A percentile compares a stretch with the other conserved stretches of the same genome.
Conservation (phyloP, 257 asterid species). For the Vinca minor region DNA sequence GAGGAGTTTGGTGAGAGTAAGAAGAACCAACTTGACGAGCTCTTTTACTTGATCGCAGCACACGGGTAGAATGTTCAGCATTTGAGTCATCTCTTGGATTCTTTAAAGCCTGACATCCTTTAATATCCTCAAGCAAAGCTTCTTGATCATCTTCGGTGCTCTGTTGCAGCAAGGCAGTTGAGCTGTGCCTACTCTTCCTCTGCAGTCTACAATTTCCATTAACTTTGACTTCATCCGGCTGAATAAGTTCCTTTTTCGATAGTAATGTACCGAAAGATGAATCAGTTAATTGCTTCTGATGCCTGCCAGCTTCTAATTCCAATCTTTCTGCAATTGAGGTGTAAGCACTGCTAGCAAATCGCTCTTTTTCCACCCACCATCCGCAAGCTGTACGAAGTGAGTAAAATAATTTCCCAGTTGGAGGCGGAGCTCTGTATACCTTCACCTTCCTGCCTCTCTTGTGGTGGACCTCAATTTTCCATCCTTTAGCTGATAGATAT, state of each 20-base stretch:
- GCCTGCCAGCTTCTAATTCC: slow-evolving; percentile 5
- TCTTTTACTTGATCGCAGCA: slow-evolving; percentile 47
- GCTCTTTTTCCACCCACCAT: slow-evolving; percentile 24
- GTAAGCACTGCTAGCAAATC: slow-evolving; percentile 8
- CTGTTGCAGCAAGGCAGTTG: slow-evolving; percentile 1
- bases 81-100: slow-evolving; percentile 19
- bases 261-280: slow-evolving; percentile 15
- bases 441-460: slow-evolving; percentile 25
- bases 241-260: slow-evolving; percentile 24
- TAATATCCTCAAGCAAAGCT: slow-evolving; percentile 25
- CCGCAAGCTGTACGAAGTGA: slow-evolving; percentile 53
- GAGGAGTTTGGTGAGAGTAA: slow-evolving; percentile 46
- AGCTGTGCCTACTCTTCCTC: slow-evolving; percentile 28
- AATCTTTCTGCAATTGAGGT: slow-evolving; percentile 19
- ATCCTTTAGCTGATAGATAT: slow-evolving; percentile 60
- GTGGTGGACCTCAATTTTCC: slow-evolving; percentile 28
- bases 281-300: slow-evolving; percentile 11
- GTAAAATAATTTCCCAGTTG: slow-evolving; percentile 32
- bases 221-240: slow-evolving; percentile 19
- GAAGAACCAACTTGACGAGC: slow-evolving; percentile 36
- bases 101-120: slow-evolving; percentile 19
- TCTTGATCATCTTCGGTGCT: slow-evolving; percentile 13
- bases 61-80: slow-evolving; percentile 23
- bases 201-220: slow-evolving; percentile 16
- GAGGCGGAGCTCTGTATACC: slow-evolving; percentile 55